These are phyloP conservation scores for Cynanchum wilfordii DNA, from an alignment of 257 asterid genomes.

Conservation along the genomic window DNA sequence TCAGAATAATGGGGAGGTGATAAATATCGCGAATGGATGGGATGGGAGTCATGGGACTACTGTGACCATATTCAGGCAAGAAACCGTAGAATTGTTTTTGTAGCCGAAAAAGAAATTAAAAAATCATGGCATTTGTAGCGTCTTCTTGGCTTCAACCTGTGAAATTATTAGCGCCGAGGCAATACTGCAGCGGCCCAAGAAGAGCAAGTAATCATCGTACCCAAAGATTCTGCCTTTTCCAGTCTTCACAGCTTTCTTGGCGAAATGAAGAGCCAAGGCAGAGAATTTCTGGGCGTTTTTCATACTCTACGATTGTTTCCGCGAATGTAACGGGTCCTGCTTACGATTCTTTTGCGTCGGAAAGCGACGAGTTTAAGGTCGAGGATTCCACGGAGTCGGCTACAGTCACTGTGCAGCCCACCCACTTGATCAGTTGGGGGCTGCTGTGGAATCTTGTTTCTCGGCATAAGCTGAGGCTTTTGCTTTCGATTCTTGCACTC, in stretches of 20 bases:
- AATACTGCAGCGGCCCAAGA: background rate
- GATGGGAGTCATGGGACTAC: no score
- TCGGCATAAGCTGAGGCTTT: conserved; percentile 63
- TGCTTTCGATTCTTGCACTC: conserved; percentile 51
- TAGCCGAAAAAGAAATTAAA: background rate
- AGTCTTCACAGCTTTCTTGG: conserved; percentile 22
- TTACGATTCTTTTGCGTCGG: conserved; percentile 65
- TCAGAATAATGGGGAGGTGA: no score
- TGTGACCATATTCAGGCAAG: no score
- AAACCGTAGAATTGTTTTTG: no score
- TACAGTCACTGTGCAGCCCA: conserved; percentile 35
- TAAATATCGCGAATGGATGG: no score
- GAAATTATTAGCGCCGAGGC: background rate
- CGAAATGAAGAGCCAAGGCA: conserved; percentile 8
- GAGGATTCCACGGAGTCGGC: conserved; percentile 31
- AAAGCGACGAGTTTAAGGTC: conserved; percentile 48
- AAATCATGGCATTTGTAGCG: background rate
- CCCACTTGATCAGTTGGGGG: conserved; percentile 74
- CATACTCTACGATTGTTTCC: conserved; percentile 19
- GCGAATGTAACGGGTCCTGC: conserved; percentile 82
- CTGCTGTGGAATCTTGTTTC: conserved; percentile 63
- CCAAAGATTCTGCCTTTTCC: conserved; percentile 13
- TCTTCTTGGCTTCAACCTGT: background rate
- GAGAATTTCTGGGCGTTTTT: background rate
- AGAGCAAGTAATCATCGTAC: conserved; percentile 9